A percentile compares a stretch with the other conserved stretches of the same genome.
Evolutionary conservation across 1,284 basidiomycete genomes (phyloP).

Genomic region (Fomes fomentarius): DNA sequence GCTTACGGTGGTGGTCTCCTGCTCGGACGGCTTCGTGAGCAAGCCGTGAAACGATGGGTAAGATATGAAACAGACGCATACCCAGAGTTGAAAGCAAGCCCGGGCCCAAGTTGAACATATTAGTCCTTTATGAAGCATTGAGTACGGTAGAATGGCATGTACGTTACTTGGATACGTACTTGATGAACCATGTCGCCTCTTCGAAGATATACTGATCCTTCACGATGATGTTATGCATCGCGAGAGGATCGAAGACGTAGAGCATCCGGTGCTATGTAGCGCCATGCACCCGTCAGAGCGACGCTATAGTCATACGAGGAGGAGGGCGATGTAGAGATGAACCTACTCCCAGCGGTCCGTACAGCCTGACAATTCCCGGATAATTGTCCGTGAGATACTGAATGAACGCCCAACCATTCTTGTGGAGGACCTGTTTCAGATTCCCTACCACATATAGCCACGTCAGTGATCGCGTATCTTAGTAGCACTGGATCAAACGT

Average conservation of each 20-base stretch:
- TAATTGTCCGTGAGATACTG: slow-evolving; percentile 11
- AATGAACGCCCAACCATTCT: slow-evolving; percentile 15
- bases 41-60: not conserved
- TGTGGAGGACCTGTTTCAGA: slow-evolving; percentile 12
- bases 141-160: not conserved
- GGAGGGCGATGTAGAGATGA: no score
- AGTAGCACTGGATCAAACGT: not conserved
- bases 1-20: slow-evolving; percentile 19
- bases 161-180: not conserved
- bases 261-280: slow-evolving; percentile 16
- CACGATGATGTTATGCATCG: slow-evolving; percentile 33
- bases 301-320: no score
- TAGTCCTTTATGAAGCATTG: slow-evolving; percentile 5
- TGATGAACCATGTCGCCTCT: slow-evolving; percentile 21
- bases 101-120: slow-evolving; percentile 14
- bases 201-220: slow-evolving; percentile 38
- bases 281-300: not conserved
- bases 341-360: slow-evolving; percentile 12
- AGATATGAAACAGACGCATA: not conserved
- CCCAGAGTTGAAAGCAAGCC: slow-evolving; percentile 17
- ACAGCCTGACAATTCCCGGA: slow-evolving; percentile 3
- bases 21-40: no score
- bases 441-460: slow-evolving; percentile 13
- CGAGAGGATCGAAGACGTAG: slow-evolving; percentile 31
- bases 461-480: not conserved